Base-by-base conservation (phyloP, 1,139 yeast species). In the Nematodospora anomalae region DNA sequence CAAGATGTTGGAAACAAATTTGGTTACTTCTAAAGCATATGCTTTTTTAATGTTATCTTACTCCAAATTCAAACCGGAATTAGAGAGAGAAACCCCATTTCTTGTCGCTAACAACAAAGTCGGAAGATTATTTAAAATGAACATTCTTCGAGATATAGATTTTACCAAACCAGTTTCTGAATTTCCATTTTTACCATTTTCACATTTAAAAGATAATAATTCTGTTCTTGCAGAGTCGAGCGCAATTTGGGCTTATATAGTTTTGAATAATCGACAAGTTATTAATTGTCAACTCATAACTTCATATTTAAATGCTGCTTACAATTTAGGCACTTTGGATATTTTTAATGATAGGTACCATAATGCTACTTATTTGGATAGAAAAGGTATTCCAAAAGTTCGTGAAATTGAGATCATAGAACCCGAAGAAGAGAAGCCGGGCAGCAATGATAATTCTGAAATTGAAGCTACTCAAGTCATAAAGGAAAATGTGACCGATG, bases 161-260 rank as follows among this genome's bases (percentile, higher is more conserved):
- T 51, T 64, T 20, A 40, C 53, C 3, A 44, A 52, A 2, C 52
- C 64, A 1, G 50, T 55, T 18, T 42, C 42, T 9, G 60, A 57
- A 1, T 75, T 87, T 8, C 97, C 97, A 2, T 69, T 88, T 43
- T 61, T 89, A 30, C 96, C 96, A 0, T 42, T 71, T 1, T 52
- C 63, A 2, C 69, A 68, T 22, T 56, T 83, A 9, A 50, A 56
- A 1, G 58, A 64, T 4, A 47, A 55, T 3, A 44, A 49, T 2
- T 79, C 80, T 43, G 63, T 86, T 1, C 43, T 85, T 34, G 81
- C 84, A 0, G 97, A 90, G 59, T 79, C 94, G 0, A 71, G 79
- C 38, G 97, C 97, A 0, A 42, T 90, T 9, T 79, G 94, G 81
- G 74, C 74, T 3, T 82, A 74, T 50, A 59, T 76, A 9, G 45